Evolutionary conservation across 352 stramenopile genomes (phyloP).

Genomic region (Globisporangium spiculum): DNA sequence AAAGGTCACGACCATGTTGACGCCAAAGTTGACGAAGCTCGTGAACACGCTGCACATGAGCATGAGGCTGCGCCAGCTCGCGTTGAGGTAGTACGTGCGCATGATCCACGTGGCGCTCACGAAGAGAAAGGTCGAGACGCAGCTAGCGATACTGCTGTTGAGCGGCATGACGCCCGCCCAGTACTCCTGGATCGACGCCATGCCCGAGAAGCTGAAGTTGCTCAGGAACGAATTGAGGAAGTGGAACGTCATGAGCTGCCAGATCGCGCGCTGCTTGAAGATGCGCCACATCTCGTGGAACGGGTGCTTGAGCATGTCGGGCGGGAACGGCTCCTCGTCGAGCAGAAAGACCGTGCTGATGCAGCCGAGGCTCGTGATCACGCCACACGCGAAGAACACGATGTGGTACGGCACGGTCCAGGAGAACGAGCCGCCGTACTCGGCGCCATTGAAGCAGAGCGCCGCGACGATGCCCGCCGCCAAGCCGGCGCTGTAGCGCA

Average conservation of each 20-base stretch:
- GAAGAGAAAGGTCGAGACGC: conserved; percentile 47
- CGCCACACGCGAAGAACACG: conserved; percentile 53
- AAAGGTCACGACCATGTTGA: conserved; percentile 53
- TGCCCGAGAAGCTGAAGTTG: conserved; percentile 49
- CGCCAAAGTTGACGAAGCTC: conserved; percentile 39
- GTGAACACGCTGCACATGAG: conserved; percentile 40
- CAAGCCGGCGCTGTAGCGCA: conserved; percentile 51
- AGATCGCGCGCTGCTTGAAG: conserved; percentile 68
- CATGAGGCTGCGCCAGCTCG: conserved; percentile 60
- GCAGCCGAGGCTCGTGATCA: conserved; percentile 33
- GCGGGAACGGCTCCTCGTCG: conserved; percentile 35
- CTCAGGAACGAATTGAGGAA: conserved; percentile 68
- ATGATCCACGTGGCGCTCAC: conserved; percentile 54
- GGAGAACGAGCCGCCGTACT: conserved; percentile 60
- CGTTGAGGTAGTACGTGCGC: conserved; percentile 55
- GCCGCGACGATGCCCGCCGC: conserved; percentile 42
- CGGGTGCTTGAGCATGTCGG: conserved; percentile 32
- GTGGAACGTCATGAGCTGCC: conserved; percentile 64
- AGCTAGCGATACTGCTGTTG: conserved; percentile 51
- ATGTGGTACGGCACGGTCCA: conserved; percentile 49
- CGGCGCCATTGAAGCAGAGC: conserved; percentile 58
- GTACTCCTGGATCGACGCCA: conserved; percentile 54
- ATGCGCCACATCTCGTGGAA: conserved; percentile 65
- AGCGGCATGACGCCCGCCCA: conserved; percentile 57
- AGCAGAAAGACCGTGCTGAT: conserved; percentile 43